phyloP scores from a whole-genome alignment of 768 basidiomycete species.

The Pholiota microspora region DNA sequence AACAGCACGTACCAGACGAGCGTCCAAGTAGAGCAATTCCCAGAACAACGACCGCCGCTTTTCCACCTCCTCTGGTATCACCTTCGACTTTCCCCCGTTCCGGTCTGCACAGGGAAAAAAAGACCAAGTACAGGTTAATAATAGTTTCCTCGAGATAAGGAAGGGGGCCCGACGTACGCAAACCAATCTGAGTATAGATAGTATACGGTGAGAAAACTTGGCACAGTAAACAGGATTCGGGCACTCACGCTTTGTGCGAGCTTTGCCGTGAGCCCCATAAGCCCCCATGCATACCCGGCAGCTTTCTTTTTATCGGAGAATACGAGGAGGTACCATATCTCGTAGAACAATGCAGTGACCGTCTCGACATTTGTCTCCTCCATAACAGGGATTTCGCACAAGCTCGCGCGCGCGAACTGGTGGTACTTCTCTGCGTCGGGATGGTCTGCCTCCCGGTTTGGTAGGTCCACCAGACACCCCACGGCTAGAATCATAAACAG shows the following conservation, averaged over 20 bases:
- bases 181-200: conserved; percentile 43
- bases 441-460: conserved; percentile 40
- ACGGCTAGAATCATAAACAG: conserved; percentile 71
- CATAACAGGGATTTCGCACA: conserved; percentile 64
- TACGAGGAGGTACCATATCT: conserved; percentile 65
- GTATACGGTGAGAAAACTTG: conserved; percentile 9
- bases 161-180: conserved; percentile 40
- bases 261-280: conserved; percentile 58
- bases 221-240: not conserved
- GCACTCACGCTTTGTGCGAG: conserved; percentile 59
- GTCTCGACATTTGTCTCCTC: conserved; percentile 68
- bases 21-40: conserved; percentile 68
- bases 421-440: conserved; percentile 61
- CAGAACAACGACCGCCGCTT: conserved; percentile 67
- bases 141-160: not conserved
- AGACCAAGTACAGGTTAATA: not conserved
- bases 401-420: conserved; percentile 53
- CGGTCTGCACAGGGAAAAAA: conserved; percentile 44
- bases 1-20: conserved; percentile 44
- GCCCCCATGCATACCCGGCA: conserved; percentile 52
- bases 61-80: conserved; percentile 70
- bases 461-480: conserved; percentile 63
- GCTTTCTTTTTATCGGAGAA: conserved; percentile 72
- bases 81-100: conserved; percentile 60
- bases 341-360: conserved; percentile 56